Percentiles rank a stretch among this genome's conserved stretches.
phyloP scores from a whole-genome alignment of 1,284 basidiomycete species.

The Apiotrichum laibachii region DNA sequence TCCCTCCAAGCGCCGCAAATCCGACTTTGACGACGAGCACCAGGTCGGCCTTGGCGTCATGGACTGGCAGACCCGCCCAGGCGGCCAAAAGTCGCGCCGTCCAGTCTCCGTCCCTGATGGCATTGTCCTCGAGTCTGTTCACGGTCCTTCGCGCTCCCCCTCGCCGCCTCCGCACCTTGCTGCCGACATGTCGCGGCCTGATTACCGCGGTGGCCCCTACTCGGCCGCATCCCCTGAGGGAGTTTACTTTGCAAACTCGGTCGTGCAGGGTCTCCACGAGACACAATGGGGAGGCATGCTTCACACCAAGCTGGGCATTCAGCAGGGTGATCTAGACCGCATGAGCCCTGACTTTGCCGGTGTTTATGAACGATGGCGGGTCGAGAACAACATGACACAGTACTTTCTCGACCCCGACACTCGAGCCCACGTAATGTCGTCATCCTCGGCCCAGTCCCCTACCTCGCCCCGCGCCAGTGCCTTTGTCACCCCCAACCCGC shows the following conservation, averaged over 20 bases:
- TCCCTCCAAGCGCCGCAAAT: slow-evolving; percentile 35
- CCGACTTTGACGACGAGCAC: slow-evolving; percentile 32
- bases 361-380: slow-evolving; percentile 35
- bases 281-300: slow-evolving; percentile 18
- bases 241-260: slow-evolving; percentile 25
- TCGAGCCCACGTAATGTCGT: slow-evolving; percentile 4
- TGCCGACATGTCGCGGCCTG: slow-evolving; percentile 17
- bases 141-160: slow-evolving; percentile 23
- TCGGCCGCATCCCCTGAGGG: slow-evolving; percentile 19
- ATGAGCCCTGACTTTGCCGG: slow-evolving; percentile 31
- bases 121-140: slow-evolving; percentile 8
- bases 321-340: slow-evolving; percentile 29
- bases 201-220: slow-evolving; percentile 1
- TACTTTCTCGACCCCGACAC: slow-evolving; percentile 21
- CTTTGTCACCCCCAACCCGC: slow-evolving; percentile 5
- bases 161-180: slow-evolving; percentile 30
- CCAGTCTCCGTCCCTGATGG: slow-evolving; percentile 28
- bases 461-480: slow-evolving; percentile 7
- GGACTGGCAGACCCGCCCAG: slow-evolving; percentile 4
- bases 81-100: slow-evolving; percentile 16
- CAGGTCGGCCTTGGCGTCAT: slow-evolving; percentile 29
- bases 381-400: slow-evolving; percentile 27
- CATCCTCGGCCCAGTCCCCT: neutral
- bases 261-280: slow-evolving; percentile 21
- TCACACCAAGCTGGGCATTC: slow-evolving; percentile 28